These are phyloP conservation scores for Hymenoscyphus salicellus DNA, from an alignment of 2,329 filamentous ascomycete species.

Conservation along the genomic window DNA sequence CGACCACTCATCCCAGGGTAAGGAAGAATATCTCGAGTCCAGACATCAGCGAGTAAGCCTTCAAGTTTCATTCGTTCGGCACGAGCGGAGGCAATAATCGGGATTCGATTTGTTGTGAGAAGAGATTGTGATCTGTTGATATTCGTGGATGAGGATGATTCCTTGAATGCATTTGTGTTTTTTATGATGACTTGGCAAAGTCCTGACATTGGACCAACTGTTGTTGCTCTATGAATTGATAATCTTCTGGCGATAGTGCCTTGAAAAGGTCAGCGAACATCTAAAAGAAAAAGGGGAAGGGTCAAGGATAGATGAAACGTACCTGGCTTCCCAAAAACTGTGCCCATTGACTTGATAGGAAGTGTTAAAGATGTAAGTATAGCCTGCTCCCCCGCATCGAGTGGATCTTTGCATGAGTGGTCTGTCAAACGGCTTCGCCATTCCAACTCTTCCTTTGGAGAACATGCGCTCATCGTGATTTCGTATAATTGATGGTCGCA, in stretches of 20 bases:
- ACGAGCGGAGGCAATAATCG: constrained; percentile 70
- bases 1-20: constrained; percentile 75
- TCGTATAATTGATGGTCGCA: constrained; percentile 75
- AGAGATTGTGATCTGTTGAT: constrained; percentile 79
- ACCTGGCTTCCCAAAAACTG: constrained; percentile 72
- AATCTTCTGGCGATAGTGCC: constrained; percentile 63
- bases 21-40: constrained; percentile 76
- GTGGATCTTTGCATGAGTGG: constrained; percentile 48
- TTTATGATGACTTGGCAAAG: constrained; percentile 79
- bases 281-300: background rate
- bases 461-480: constrained; percentile 82
- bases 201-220: constrained; percentile 65
- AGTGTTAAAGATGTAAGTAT: constrained; percentile 64
- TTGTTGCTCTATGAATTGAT: constrained; percentile 76
- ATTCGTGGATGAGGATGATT: constrained; percentile 46
- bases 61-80: constrained; percentile 77
- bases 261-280: constrained; percentile 29
- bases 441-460: constrained; percentile 70
- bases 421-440: constrained; percentile 71
- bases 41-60: constrained; percentile 70
- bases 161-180: constrained; percentile 71
- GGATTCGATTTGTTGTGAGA: constrained; percentile 64
- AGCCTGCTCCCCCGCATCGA: constrained; percentile 45
- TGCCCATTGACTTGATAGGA: constrained; percentile 70
- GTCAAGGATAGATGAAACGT: background rate